Evolutionary conservation across 2,329 filamentous ascomycete genomes (phyloP), one percentile per base, ranked within the genome.

Genomic region (Clarireedia hainanense): DNA sequence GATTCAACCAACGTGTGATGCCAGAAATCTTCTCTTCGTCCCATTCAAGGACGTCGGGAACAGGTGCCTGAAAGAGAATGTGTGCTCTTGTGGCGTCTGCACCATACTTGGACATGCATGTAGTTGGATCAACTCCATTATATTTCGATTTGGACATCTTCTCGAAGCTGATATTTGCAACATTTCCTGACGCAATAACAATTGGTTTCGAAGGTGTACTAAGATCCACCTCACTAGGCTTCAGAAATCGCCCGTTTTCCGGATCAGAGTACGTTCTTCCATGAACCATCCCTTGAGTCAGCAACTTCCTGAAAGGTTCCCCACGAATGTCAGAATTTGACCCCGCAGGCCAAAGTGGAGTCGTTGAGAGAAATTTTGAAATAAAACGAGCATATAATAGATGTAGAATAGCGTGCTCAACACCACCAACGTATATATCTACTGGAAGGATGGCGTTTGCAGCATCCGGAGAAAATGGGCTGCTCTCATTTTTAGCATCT

Each of bases 91-190:
- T 91, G 5, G 88, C 85, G 69, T 96, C 91, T 1, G 90, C 88
- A 23, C 91, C 91, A 64, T 94, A 86, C 62, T 81, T 83, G 6
- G 77, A 73, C 56, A 94, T 89, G 60, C 86, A 88, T 0, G 74
- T 76, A 0, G 81, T 83, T 0, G 91, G 91, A 67, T 95, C 89
- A 6, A 95, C 89, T 26, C 91, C 91, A 67, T 96, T 96, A 73
- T 94, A 79, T 71, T 96, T 96, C 65, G 89, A 95, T 73, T 96
- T 96, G 40, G 88, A 94, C 91, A 96, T 96, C 69, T 96, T 96
- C 69, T 95, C 90, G 64, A 80, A 95, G 1, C 81, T 84, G 17
- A 90, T 71, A 27, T 74, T 79, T 1, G 86, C 82, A 0, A 67
- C 65, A 48, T 79, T 72, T 3, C 83, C 81, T 0, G 83, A 87